phyloP scores from a whole-genome alignment of 352 stramenopile genomes.

The Phytophthora citricola region DNA sequence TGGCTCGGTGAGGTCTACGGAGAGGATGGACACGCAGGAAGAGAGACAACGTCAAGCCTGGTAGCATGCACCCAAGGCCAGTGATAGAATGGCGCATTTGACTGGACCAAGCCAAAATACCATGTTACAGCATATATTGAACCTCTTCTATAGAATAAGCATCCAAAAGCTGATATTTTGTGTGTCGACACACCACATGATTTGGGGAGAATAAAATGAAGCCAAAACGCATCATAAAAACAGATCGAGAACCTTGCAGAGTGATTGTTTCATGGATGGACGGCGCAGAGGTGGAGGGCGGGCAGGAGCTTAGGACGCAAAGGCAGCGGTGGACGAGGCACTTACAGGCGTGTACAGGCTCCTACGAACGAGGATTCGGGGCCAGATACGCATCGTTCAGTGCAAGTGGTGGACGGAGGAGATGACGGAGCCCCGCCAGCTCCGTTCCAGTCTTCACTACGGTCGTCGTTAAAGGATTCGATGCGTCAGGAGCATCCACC shows the following conservation, averaged over 20 bases:
- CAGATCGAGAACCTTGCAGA: conserved; percentile 3
- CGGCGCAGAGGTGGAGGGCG: conserved; percentile 40
- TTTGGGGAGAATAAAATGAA: conserved; percentile 19
- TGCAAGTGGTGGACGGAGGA: conserved; percentile 31
- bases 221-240: conserved; percentile 7
- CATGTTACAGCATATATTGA: background rate
- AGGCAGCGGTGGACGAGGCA: conserved; percentile 26
- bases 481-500: conserved; percentile 19
- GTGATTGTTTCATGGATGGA: conserved; percentile 45
- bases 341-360: conserved; percentile 55
- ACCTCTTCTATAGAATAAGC: background rate
- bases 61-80: conserved; percentile 32
- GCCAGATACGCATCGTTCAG: conserved; percentile 18
- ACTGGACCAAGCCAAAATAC: conserved; percentile 13
- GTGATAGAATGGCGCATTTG: conserved; percentile 9
- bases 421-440: conserved; percentile 4
- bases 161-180: background rate
- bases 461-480: conserved; percentile 58
- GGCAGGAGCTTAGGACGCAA: conserved; percentile 35
- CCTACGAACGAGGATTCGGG: conserved; percentile 14
- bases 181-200: conserved; percentile 23
- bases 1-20: conserved; percentile 14
- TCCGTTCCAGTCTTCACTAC: conserved; percentile 64
- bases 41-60: conserved; percentile 1
- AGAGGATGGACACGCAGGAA: conserved; percentile 2